phyloP scores from a whole-genome alignment of 108 stramenopile genomes.

The Thalassiosira profunda region DNA sequence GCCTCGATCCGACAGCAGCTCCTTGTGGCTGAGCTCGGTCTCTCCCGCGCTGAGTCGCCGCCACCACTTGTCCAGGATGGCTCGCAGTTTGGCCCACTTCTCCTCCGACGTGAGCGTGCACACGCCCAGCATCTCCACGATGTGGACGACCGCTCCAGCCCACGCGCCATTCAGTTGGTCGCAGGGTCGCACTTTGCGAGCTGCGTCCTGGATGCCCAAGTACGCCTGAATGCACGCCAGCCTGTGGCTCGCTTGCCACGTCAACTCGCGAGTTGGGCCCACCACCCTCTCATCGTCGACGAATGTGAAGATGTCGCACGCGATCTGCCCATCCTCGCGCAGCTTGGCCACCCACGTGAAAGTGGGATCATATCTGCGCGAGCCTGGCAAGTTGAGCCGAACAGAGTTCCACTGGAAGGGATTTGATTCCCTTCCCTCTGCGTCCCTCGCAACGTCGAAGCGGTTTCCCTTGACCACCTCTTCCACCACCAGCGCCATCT shows the following conservation, averaged over 20 bases:
- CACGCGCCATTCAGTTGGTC: constrained; percentile 47
- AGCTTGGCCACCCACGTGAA: constrained; percentile 41
- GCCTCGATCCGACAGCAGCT: constrained; percentile 27
- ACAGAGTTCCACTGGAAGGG: constrained; percentile 42
- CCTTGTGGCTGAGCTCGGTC: constrained; percentile 12
- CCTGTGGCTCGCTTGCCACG: neutral
- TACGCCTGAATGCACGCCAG: constrained; percentile 14
- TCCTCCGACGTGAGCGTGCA: constrained; percentile 25
- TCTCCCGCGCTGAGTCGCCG: neutral
- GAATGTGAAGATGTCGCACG: constrained; percentile 39
- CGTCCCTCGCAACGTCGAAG: neutral
- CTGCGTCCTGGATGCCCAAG: constrained; percentile 63
- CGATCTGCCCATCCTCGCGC: constrained; percentile 37
- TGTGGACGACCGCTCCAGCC: constrained; percentile 34
- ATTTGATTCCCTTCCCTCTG: constrained; percentile 13
- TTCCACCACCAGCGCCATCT: constrained; percentile 25
- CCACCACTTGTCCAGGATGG: constrained; percentile 2
- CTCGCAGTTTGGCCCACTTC: constrained; percentile 34
- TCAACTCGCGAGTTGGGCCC: neutral
- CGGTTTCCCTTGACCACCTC: constrained; percentile 36
- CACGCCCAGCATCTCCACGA: neutral
- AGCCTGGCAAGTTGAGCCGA: constrained; percentile 50
- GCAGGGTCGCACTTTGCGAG: constrained; percentile 33
- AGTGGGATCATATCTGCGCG: constrained; percentile 19
- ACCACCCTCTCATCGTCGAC: constrained; percentile 48